phyloP scores from a whole-genome alignment of 306 rosid species.

The Delonix regia region DNA sequence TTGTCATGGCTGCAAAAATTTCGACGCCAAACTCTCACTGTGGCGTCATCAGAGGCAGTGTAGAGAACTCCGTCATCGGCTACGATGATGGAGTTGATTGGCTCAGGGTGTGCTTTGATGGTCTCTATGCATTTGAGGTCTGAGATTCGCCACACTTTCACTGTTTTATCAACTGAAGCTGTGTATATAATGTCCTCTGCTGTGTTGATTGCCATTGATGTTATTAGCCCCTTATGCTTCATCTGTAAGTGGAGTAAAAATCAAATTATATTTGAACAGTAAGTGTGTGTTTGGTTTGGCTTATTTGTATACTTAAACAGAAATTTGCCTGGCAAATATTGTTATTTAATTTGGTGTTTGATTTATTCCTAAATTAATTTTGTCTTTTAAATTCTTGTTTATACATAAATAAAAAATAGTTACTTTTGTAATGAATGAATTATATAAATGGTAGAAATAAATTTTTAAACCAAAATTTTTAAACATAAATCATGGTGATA shows the following conservation, averaged over 20 bases:
- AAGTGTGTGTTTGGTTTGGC: too few species aligned
- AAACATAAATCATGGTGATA: too few species aligned
- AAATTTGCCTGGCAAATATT: too few species aligned
- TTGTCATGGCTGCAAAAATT: constrained; percentile 66
- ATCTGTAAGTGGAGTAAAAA: constrained; percentile 42
- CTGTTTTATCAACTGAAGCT: constrained; percentile 81
- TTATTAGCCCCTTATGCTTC: constrained; percentile 79
- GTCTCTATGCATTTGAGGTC: constrained; percentile 92
- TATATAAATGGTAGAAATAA: too few species aligned
- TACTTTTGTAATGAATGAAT: too few species aligned
- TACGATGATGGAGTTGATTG: constrained; percentile 62
- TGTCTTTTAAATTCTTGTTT: too few species aligned
- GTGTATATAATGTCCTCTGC: constrained; percentile 83
- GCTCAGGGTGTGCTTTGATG: constrained; percentile 71
- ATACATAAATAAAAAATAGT: too few species aligned
- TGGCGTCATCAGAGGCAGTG: constrained; percentile 89
- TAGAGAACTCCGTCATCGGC: constrained; percentile 78
- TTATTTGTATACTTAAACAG: too few species aligned
- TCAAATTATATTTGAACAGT: not conserved
- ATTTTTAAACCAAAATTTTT: too few species aligned
- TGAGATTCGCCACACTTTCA: constrained; percentile 82
- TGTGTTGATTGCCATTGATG: constrained; percentile 77
- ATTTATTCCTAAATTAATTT: too few species aligned
- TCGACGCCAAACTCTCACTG: constrained; percentile 79
- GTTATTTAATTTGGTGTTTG: too few species aligned